Conservation (phyloP, 192 early-diverging fungal species). For the Chytriomyces sp. region DNA sequence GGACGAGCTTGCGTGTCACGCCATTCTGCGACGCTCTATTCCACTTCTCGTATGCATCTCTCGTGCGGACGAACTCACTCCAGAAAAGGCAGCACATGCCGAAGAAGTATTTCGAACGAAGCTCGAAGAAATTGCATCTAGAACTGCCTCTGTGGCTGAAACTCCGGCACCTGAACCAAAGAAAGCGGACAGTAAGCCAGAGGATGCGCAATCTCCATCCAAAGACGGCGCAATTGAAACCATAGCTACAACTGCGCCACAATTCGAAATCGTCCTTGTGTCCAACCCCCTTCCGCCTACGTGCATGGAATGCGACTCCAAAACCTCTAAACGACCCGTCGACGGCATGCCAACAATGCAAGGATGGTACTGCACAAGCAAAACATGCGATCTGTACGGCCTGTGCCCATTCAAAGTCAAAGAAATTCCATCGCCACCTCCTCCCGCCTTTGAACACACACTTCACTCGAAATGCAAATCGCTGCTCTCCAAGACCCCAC, state of each 20-base stretch:
- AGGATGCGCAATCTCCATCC: too few relatives aligned
- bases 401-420: conserved; percentile 9
- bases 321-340: neutral
- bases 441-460: neutral
- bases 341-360: neutral
- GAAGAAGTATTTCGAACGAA: neutral
- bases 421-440: neutral
- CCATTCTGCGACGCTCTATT: neutral
- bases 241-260: neutral
- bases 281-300: neutral
- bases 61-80: neutral
- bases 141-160: neutral
- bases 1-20: neutral
- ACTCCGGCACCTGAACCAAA: too few relatives aligned
- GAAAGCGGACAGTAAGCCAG: too few relatives aligned
- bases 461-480: neutral
- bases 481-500: neutral
- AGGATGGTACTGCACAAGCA: conserved; percentile 18
- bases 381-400: conserved; percentile 8
- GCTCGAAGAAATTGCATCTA: neutral
- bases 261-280: neutral
- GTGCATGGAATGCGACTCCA: conserved; percentile 23
- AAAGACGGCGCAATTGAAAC: too few relatives aligned
- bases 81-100: neutral
- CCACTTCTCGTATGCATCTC: neutral